phyloP scores from a whole-genome alignment of 2,329 filamentous ascomycete genomes.

The Orbilia quercus region DNA sequence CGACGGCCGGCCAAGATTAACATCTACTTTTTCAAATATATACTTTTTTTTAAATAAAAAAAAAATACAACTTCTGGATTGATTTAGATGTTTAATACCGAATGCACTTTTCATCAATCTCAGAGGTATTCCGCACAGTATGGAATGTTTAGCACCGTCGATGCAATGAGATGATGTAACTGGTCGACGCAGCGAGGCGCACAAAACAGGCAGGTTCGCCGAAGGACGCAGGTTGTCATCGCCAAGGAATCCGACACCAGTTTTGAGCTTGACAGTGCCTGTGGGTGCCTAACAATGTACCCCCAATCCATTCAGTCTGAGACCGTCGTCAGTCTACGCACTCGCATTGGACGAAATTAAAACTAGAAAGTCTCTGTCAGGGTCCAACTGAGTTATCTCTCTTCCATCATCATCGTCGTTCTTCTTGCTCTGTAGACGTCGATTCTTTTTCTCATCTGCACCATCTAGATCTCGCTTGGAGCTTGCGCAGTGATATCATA shows the following conservation, averaged over 20 bases:
- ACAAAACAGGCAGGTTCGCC: slow-evolving; percentile 49
- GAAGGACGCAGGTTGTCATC: slow-evolving; percentile 24
- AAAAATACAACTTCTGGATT: no score
- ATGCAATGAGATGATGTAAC: slow-evolving; percentile 42
- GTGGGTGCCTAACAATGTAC: slow-evolving; percentile 33
- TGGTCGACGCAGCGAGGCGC: background rate
- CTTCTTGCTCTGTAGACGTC: background rate
- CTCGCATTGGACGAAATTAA: background rate
- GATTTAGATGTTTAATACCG: no score
- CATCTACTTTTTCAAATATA: background rate
- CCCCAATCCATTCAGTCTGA: slow-evolving; percentile 1
- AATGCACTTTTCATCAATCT: no score
- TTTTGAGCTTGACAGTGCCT: slow-evolving; percentile 6
- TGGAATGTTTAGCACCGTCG: background rate
- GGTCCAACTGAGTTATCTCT: background rate
- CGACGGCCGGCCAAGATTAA: background rate
- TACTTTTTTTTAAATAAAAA: no score
- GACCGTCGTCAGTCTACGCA: background rate
- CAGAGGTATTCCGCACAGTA: no score
- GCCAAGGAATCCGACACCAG: slow-evolving; percentile 28
- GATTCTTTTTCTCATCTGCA: background rate
- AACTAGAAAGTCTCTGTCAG: slow-evolving; percentile 2
- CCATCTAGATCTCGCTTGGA: background rate
- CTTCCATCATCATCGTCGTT: background rate
- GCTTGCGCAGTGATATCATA: slow-evolving; percentile 13